phyloP scores from a whole-genome alignment of 2,329 filamentous ascomycete genomes.

The Dactylonectria macrodidyma region DNA sequence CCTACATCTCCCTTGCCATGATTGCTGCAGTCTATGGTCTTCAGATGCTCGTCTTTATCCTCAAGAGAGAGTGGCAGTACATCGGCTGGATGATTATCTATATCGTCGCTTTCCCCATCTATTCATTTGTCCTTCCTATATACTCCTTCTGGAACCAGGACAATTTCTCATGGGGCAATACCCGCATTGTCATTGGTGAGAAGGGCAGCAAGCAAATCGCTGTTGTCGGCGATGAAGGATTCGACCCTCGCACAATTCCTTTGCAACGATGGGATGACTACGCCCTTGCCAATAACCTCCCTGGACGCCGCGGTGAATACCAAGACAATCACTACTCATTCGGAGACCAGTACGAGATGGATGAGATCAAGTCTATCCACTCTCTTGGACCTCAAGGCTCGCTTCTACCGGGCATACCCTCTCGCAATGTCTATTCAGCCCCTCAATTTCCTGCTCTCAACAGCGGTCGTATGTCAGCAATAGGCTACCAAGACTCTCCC shows the following conservation, averaged over 20 bases:
- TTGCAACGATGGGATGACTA: conserved; percentile 99
- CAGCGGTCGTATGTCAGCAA: conserved; percentile 61
- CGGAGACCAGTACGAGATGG: conserved; percentile 83
- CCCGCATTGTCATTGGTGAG: conserved; percentile 95
- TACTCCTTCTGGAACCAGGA: conserved; percentile 99
- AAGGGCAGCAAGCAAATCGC: conserved; percentile 91
- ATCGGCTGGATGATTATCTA: conserved; percentile 99
- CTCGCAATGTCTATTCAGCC: conserved; percentile 82
- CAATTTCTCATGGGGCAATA: conserved; percentile 99
- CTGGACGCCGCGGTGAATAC: conserved; percentile 84
- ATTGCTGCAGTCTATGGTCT: conserved; percentile 94
- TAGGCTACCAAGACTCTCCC: conserved; percentile 63
- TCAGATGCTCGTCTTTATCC: conserved; percentile 94
- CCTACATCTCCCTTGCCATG: conserved; percentile 89
- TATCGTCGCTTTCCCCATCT: conserved; percentile 93
- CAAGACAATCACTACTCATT: conserved; percentile 68
- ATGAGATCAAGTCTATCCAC: conserved; percentile 97
- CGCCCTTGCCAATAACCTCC: conserved; percentile 86
- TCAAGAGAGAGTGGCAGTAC: conserved; percentile 98
- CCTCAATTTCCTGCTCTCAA: conserved; percentile 85
- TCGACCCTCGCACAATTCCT: conserved; percentile 92
- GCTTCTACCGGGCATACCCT: conserved; percentile 87
- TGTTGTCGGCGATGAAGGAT: conserved; percentile 86
- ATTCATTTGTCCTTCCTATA: conserved; percentile 89
- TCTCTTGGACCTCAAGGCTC: conserved; percentile 71